Evolutionary conservation across 2,329 filamentous ascomycete genomes (phyloP).

Genomic region (Pseudogymnoascus sp.): DNA sequence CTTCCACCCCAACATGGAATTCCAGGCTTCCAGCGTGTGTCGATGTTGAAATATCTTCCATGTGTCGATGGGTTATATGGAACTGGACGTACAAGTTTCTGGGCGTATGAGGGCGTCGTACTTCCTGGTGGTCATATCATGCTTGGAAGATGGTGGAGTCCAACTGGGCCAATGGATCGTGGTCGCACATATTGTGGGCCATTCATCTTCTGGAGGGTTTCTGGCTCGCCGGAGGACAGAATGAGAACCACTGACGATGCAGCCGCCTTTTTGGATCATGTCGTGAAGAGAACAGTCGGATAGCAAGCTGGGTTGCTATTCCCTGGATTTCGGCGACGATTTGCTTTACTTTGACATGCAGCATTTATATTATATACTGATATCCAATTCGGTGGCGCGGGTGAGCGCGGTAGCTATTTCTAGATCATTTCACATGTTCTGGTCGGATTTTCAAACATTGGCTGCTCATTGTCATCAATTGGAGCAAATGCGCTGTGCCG

Average conservation of each 20-base stretch:
- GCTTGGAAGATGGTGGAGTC: constrained; percentile 43
- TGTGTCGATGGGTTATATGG: constrained; percentile 15
- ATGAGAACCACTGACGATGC: background rate
- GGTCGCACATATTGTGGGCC: constrained; percentile 23
- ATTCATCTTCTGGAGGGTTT: constrained; percentile 32
- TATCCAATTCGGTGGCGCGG: background rate
- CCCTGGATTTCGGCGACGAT: background rate
- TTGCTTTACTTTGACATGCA: constrained; percentile 4
- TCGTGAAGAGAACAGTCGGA: background rate
- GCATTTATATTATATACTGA: background rate
- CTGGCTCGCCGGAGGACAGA: background rate
- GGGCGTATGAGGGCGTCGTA: constrained; percentile 41
- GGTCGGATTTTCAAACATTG: background rate
- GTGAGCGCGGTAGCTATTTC: background rate
- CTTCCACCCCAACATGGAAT: constrained; percentile 41
- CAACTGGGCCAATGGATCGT: constrained; percentile 13
- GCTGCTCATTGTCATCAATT: background rate
- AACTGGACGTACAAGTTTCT: constrained; percentile 27
- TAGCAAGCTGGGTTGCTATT: background rate
- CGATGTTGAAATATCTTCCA: constrained; percentile 43
- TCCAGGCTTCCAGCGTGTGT: constrained; percentile 46
- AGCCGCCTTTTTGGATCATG: background rate
- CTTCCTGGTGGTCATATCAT: constrained; percentile 40
- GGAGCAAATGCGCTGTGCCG: background rate
- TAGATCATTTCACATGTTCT: background rate